Evolutionary conservation across 129 eudicot species (phyloP), one percentile per base, ranked within the genome.

Genomic region (Lactuca saligna): DNA sequence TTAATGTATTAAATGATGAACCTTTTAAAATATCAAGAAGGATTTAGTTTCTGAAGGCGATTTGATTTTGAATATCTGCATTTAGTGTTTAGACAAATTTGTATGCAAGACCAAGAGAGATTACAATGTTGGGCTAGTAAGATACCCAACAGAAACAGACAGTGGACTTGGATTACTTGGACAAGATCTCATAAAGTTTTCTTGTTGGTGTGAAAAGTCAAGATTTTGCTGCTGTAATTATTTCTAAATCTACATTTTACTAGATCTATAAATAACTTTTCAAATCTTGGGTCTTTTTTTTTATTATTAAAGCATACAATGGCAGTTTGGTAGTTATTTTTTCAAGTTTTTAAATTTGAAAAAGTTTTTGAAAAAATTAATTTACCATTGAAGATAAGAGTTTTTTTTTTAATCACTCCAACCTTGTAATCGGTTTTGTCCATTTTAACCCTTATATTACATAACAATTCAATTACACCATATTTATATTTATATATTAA

Each of bases 91-190:
- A 32, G 65, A 57, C 59, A 34, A 51, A 51, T 62, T 14, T 35
- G 70, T 41, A 65, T 46, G 41, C 34, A 53, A 63, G 48, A 73
- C 25, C 34, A 53, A 63, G 48, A 73, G 63, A 63, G 57, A 64
- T 67, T 39, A 55, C 11, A 65, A 56, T 64, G 72, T 57, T 38
- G 65, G 72, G 72, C 72, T 54, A 73, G 41, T 71, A 74, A 65
- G 79, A 65, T 74, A 65, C 66, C 38, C 51, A 74, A 54, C 41
- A 54, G 64, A 63, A 9, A 46, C 56, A 63, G 32, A 74, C 58
- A 64, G 65, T 37, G 50, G 35, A 50, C 61, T 34, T 42, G 54
- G 68, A 72, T 61, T 20, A 62, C 66, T 54, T 41, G 3, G 12
- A 63, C 57, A 63, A 54, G 41, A 54, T 63, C 71, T 54, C 17